Conservation (phyloP, 2,329 filamentous ascomycete species). For the Penicillium sclerotiorum region DNA sequence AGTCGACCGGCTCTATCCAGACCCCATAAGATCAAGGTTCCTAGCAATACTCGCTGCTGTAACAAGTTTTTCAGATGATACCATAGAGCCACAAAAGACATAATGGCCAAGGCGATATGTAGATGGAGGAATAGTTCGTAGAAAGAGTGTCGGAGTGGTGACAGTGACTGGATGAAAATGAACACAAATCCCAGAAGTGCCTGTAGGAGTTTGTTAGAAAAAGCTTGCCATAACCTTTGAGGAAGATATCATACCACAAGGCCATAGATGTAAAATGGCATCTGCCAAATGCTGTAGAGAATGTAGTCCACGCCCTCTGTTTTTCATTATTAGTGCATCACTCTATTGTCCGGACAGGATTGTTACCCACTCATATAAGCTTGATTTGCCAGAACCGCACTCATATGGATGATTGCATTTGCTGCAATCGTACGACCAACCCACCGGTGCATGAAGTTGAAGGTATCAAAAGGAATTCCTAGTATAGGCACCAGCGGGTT, state of each 20-base stretch:
- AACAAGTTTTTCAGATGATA: constrained; percentile 35
- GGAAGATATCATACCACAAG: constrained; percentile 35
- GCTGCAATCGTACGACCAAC: constrained; percentile 71
- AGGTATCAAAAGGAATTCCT: constrained; percentile 87
- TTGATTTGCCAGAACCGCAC: constrained; percentile 28
- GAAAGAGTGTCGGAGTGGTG: constrained; percentile 46
- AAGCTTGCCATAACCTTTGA: background rate
- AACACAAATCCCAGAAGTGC: constrained; percentile 41
- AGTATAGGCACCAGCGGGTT: constrained; percentile 82
- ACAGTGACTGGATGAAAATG: constrained; percentile 45
- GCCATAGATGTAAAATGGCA: constrained; percentile 33
- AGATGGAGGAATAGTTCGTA: constrained; percentile 49
- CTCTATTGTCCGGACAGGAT: too few relatives aligned
- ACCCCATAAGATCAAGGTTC: constrained; percentile 37
- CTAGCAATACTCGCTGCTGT: constrained; percentile 34
- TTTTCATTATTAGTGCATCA: background rate
- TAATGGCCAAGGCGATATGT: constrained; percentile 44
- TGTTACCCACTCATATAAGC: constrained; percentile 24
- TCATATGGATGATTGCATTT: constrained; percentile 69
- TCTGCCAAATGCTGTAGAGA: constrained; percentile 29
- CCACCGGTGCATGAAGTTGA: constrained; percentile 86
- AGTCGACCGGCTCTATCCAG: constrained; percentile 49
- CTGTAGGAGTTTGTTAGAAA: constrained; percentile 47
- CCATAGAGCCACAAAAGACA: constrained; percentile 43
- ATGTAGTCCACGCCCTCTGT: constrained; percentile 59